Evolutionary conservation across 305 asterid genomes (phyloP), one percentile per base, ranked within the genome.

Genomic region (Fraxinus paxiana): DNA sequence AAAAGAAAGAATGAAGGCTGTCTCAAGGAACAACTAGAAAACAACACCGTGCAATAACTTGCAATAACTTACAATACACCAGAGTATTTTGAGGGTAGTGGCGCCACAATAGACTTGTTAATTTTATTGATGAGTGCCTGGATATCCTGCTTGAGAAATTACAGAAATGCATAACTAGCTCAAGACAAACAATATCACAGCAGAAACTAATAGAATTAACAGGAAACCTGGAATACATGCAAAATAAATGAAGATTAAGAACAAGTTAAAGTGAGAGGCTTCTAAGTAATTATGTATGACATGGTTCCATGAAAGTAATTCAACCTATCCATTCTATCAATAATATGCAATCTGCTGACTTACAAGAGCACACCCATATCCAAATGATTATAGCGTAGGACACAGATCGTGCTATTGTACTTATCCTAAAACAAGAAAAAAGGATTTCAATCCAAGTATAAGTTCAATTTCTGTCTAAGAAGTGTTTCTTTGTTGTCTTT

Each of bases 121-220:
- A 95, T 95, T 89, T 90, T 88, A 90, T 91, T 93, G 89, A 95
- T 95, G 82, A 93, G 97, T 81, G 98, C 98, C 88, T 92, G 97
- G 92, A 95, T 95, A 83, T 95, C 98, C 98, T 94, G 92, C 73
- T 67, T 83, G 82, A 84, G 43, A 34, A 85, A 76, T 74, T 65
- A 77, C 37, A 84, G 74, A 71, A 84, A 78, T 38, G 30, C 74
- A 83, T 75, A 56, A 80, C 73, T 75, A 82, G 54, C 51, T 71
- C 78, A 73, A 46, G 31, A 51, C 6, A 78, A 78, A 76, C 71
- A 46, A 73, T 73, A 63, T 73, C 73, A 80, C 48, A 79, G 73
- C 83, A 84, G 77, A 69, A 74, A 78, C 82, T 65, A 79, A 65
- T 61, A 77, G 12, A 80, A 72, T 63, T n/a, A 24, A 81, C 31